Conservation (phyloP, 140 eudicot genomes). For the Erigeron philadelphicus region DNA sequence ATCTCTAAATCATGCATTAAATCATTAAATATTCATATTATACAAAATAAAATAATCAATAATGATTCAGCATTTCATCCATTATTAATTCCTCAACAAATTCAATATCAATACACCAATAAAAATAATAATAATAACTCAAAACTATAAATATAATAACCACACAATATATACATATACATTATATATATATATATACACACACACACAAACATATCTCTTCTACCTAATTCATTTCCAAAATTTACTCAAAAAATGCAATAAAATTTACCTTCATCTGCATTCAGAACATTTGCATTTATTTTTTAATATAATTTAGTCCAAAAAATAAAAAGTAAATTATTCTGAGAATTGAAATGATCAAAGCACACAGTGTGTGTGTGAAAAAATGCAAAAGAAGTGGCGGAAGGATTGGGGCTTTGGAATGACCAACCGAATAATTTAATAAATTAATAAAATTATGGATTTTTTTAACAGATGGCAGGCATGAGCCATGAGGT, state of each 20-base stretch:
- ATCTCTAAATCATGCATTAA: neutral
- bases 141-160: neutral
- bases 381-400: constrained; percentile 22
- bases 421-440: constrained; percentile 29
- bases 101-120: neutral
- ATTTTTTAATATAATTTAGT: too few relatives aligned
- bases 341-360: too few relatives aligned
- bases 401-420: constrained; percentile 31
- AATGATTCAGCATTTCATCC: constrained; percentile 12
- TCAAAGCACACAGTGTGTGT: too few relatives aligned
- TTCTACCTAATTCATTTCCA: constrained; percentile 2
- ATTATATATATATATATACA: too few relatives aligned
- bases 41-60: neutral
- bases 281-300: too few relatives aligned
- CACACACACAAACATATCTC: neutral
- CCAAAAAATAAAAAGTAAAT: too few relatives aligned
- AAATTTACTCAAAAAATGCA: neutral
- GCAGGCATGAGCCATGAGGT: too few relatives aligned
- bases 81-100: neutral
- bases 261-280: too few relatives aligned
- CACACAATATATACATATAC: too few relatives aligned
- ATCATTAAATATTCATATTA: neutral
- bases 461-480: too few relatives aligned
- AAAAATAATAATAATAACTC: neutral
- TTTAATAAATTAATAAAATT: neutral